A percentile compares a stretch with the other conserved stretches of the same genome.
These are phyloP conservation scores for Priceomyces carsonii DNA, from an alignment of 805 yeast species.

Conservation along the genomic window DNA sequence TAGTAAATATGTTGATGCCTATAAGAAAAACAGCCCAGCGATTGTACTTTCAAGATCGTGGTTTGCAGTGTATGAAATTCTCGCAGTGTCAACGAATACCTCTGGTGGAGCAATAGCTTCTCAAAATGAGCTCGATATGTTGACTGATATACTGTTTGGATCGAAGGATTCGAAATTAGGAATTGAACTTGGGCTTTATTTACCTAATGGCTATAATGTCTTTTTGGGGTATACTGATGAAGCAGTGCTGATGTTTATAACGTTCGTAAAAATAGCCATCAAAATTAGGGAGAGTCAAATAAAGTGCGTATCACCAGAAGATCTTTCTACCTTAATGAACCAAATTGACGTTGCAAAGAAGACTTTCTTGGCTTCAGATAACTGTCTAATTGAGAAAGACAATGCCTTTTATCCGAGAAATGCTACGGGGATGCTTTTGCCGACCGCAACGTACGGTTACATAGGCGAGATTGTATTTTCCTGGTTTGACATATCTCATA, in stretches of 20 bases:
- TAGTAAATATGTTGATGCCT: conserved; percentile 41
- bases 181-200: conserved; percentile 34
- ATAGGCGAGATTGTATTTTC: conserved; percentile 19
- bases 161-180: conserved; percentile 17
- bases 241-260: conserved; percentile 27
- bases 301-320: conserved; percentile 16
- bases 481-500: conserved; percentile 56
- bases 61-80: conserved; percentile 51
- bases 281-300: conserved; percentile 15
- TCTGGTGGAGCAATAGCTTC: conserved; percentile 50
- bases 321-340: conserved; percentile 17
- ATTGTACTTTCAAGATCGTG: conserved; percentile 51
- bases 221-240: conserved; percentile 46
- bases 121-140: conserved; percentile 31
- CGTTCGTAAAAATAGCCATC: conserved; percentile 31
- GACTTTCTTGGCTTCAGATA: conserved; percentile 10
- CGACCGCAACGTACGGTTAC: conserved; percentile 16
- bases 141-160: conserved; percentile 23
- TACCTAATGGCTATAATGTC: conserved; percentile 44
- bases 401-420: conserved; percentile 16
- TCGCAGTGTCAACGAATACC: conserved; percentile 51
- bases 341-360: conserved; percentile 14
- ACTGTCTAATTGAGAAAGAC: conserved; percentile 11
- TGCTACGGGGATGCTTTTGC: conserved; percentile 12
- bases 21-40: conserved; percentile 32